These are phyloP conservation scores for Diddensiella transvaalensis DNA, from an alignment of 805 yeast species.

Conservation along the genomic window DNA sequence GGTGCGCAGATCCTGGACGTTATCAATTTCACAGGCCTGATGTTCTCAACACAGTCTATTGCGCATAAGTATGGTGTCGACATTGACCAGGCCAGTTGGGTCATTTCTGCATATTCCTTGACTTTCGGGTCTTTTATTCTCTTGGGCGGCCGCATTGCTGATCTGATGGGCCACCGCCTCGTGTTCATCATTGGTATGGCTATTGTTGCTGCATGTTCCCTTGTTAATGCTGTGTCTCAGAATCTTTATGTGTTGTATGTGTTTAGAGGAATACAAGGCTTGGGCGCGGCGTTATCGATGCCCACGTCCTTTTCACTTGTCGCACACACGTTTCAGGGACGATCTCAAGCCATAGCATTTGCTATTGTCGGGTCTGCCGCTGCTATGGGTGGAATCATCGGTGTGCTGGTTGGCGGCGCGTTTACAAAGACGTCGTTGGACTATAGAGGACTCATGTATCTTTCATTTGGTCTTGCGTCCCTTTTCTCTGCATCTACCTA, in stretches of 20 bases:
- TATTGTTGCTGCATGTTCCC: slow-evolving; percentile 28
- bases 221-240: slow-evolving; percentile 38
- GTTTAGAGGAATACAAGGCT: slow-evolving; percentile 45
- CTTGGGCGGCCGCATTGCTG: slow-evolving; percentile 41
- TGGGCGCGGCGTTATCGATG: slow-evolving; percentile 40
- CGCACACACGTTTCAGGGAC: slow-evolving; percentile 32
- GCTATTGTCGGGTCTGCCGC: slow-evolving; percentile 28
- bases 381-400: slow-evolving; percentile 38
- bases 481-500: slow-evolving; percentile 25
- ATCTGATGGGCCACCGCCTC: slow-evolving; percentile 39
- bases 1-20: slow-evolving; percentile 26
- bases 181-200: slow-evolving; percentile 31
- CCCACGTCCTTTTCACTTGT: slow-evolving; percentile 39
- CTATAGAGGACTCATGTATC: slow-evolving; percentile 39
- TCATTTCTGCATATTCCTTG: slow-evolving; percentile 42
- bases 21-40: slow-evolving; percentile 27
- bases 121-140: slow-evolving; percentile 45
- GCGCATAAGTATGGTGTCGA: slow-evolving; percentile 20
- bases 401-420: slow-evolving; percentile 44
- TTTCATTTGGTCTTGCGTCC: slow-evolving; percentile 36
- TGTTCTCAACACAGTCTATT: slow-evolving; percentile 21
- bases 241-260: slow-evolving; percentile 39
- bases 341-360: slow-evolving; percentile 30
- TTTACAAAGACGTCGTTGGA: slow-evolving; percentile 38
- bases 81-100: slow-evolving; percentile 34